Base-by-base conservation (phyloP, 768 basidiomycete genomes). In the Lactarius akahatsu region DNA sequence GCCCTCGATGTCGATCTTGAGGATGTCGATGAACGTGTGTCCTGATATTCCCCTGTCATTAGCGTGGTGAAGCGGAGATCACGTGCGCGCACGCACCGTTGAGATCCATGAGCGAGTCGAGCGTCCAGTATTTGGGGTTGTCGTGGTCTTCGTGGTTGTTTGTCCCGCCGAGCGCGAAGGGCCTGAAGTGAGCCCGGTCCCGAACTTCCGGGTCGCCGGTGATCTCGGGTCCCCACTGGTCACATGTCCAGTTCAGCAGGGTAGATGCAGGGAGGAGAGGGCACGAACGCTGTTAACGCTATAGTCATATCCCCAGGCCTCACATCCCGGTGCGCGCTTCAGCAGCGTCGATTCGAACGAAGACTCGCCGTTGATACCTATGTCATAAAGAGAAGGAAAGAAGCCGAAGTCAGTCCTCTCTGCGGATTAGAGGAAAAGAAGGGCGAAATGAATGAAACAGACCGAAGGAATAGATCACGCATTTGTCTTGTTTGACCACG, bases 11-110 rank as follows among this genome's bases (percentile, higher is more conserved):
- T 91, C 89, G 62, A 91, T 76, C 74, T 89, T 87, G 64, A 89
- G 81, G 69, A 90, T 81, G 68, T 91, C 89, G 62, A 90, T 86
- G 70, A 86, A 85, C 23, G 76, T 77, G 90, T 86, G 71, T 90
- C 84, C 85, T 85, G 59, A 15, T 7, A 4, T 34, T 34, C 34
- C 34, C 34, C 1, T 1, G 9, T 34, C 8, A 10, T 34, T 2
- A 34, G 34, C 34, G 34, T 38, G 11, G 36, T 11, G 11, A 11
- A 38, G 34, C 9, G 9, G 34, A 34, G 34, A 9, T 34, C 9
- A 34, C 34, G 34, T 34, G 34, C 34, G 9, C 9, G 9, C 9
- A 69, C 78, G 26, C 56, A 83, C 86, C 85, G 65, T 91, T 90
- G 74, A 79, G 75, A 61, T 80, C 76, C 87, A 91, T 90, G 74